phyloP scores from a whole-genome alignment of 2,329 filamentous ascomycete genomes.

The Tricladium varicosporioides region DNA sequence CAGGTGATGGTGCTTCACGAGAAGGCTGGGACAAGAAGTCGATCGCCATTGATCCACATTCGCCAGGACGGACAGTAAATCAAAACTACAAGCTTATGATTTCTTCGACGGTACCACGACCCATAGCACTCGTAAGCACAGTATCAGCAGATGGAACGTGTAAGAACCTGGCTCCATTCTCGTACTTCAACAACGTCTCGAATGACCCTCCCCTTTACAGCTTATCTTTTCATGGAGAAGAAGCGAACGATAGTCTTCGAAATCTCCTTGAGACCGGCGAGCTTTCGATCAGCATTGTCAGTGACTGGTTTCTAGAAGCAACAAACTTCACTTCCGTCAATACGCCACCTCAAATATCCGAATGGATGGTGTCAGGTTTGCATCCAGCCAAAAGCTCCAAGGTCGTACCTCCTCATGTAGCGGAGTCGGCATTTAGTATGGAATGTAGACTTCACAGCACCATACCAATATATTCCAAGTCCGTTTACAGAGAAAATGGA shows the following conservation, averaged over 20 bases:
- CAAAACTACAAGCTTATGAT: slow-evolving; percentile 91
- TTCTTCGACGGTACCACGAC: slow-evolving; percentile 75
- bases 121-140: slow-evolving; percentile 63
- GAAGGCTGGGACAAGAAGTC: slow-evolving; percentile 51
- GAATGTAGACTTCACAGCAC: slow-evolving; percentile 64
- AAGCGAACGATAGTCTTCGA: slow-evolving; percentile 71
- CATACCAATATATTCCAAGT: slow-evolving; percentile 23
- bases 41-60: slow-evolving; percentile 73
- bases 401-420: slow-evolving; percentile 71
- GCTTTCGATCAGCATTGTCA: slow-evolving; percentile 82
- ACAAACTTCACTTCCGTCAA: slow-evolving; percentile 76
- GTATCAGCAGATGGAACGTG: slow-evolving; percentile 52
- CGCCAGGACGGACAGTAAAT: slow-evolving; percentile 38
- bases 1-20: slow-evolving; percentile 52
- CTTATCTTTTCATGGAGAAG: slow-evolving; percentile 45
- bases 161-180: slow-evolving; percentile 80
- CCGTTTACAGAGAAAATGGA: slow-evolving; percentile 67
- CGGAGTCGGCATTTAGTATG: slow-evolving; percentile 75
- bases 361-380: slow-evolving; percentile 76
- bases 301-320: slow-evolving; percentile 77
- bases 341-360: slow-evolving; percentile 68
- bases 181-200: slow-evolving; percentile 76
- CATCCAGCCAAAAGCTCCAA: slow-evolving; percentile 59
- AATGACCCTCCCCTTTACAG: slow-evolving; percentile 83
- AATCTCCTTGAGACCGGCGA: slow-evolving; percentile 71